Percentiles rank a stretch among this genome's conserved stretches.
These are phyloP conservation scores for Teratosphaeriaceae sp. DNA, from an alignment of 2,329 filamentous ascomycete species.

Conservation along the genomic window DNA sequence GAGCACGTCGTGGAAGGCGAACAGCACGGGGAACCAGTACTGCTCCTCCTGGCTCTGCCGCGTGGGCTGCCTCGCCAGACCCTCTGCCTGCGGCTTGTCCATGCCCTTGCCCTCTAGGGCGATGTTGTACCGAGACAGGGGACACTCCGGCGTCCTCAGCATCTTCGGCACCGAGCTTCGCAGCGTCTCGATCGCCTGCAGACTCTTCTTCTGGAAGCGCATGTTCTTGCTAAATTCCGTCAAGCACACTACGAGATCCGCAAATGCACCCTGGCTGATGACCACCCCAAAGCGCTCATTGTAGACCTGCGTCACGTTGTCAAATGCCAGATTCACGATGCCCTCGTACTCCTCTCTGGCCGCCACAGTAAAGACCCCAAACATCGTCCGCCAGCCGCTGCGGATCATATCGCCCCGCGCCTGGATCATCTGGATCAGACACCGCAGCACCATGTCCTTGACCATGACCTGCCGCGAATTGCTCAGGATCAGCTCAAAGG, in stretches of 20 bases:
- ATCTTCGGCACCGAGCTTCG: constrained; percentile 92
- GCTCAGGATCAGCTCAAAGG: constrained; percentile 94
- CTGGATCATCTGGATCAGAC: constrained; percentile 98
- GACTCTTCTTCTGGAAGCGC: constrained; percentile 95
- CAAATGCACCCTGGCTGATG: constrained; percentile 93
- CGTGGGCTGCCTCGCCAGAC: constrained; percentile 56
- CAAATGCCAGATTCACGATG: constrained; percentile 94
- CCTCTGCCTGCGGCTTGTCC: constrained; percentile 39
- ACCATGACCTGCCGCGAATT: constrained; percentile 88
- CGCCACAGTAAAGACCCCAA: constrained; percentile 95
- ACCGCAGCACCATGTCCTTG: constrained; percentile 95
- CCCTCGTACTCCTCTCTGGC: constrained; percentile 88
- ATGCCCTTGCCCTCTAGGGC: constrained; percentile 33
- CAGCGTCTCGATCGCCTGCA: constrained; percentile 90
- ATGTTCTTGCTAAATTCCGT: constrained; percentile 99
- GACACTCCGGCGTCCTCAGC: constrained; percentile 92
- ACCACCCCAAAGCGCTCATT: constrained; percentile 93
- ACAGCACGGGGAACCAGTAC: constrained; percentile 97
- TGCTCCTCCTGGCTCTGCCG: constrained; percentile 91
- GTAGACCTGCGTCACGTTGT: constrained; percentile 94
- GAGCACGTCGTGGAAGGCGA: constrained; percentile 96
- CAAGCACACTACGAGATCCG: constrained; percentile 89
- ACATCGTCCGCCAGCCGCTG: constrained; percentile 99
- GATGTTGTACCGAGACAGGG: constrained; percentile 62
- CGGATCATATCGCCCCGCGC: constrained; percentile 93